Evolutionary conservation across 306 rosid species (phyloP), one percentile per base, ranked within the genome.

Genomic region (Sicyos edulis): DNA sequence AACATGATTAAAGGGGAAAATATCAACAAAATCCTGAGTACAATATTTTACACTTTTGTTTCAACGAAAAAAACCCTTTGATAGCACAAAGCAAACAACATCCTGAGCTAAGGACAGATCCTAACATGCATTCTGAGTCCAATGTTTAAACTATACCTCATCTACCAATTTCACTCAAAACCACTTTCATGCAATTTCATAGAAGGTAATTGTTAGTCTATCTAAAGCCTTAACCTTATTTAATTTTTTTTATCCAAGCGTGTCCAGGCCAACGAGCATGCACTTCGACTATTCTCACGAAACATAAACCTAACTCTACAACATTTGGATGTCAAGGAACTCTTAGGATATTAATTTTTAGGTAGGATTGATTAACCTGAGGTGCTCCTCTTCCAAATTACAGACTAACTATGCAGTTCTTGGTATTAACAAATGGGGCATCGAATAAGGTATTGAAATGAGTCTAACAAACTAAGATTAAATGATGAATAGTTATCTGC

Each of bases 1-100:
- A 81, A n/a, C n/a, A n/a, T n/a, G n/a, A n/a, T n/a, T n/a, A n/a
- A n/a, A 70, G 72, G 3, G 13, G 74, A 40, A 24, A 81, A 68
- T 62, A 75, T 60, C 59, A 71, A 70, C 67, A 78, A 65, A 56
- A 54, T 59, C 82, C 51, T 37, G 40, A 68, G 51, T 52, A 67
- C 7, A 67, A 21, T 17, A 67, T 67, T 47, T 20, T 44, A 67
- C 12, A 45, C 13, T 45, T 21, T 26, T 13, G 40, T 67, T 66
- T 45, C 42, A 22, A 47, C 6, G 11, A 40, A 40, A 40, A 5
- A 19, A 52, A 21, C 42, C 1, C 19, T 44, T 45, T 0, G 32
- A 26, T 26, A 26, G 32, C 20, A 45, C 21, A 22, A 47, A 47
- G 72, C 7, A 21, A 65, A 67, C 56, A 21, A 14, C 72, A 7